Percentiles rank a stretch among this genome's conserved stretches.
Conservation (phyloP, 257 asterid species). For the Voacanga thouarsii region DNA sequence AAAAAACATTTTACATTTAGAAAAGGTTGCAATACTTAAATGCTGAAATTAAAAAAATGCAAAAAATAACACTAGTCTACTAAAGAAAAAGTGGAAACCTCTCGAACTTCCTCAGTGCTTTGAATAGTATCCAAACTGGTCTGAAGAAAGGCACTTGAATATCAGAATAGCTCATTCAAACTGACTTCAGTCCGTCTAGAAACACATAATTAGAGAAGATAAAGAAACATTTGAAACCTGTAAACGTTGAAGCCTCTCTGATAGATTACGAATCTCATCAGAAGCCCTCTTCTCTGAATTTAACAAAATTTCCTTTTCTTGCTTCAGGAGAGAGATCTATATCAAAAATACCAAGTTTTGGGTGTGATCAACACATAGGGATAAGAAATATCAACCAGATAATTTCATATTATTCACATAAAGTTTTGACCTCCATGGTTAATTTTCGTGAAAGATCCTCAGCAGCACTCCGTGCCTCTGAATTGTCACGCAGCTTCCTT, state of each 20-base stretch:
- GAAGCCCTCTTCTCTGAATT: conserved; percentile 91
- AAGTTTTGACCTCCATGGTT: conserved; percentile 63
- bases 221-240: conserved; percentile 43
- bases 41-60: conserved; percentile 5
- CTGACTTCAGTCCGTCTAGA: neutral
- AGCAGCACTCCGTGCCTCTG: conserved; percentile 59
- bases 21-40: neutral
- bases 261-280: conserved; percentile 74
- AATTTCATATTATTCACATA: neutral
- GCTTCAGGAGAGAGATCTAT: conserved; percentile 65
- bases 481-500: conserved; percentile 75
- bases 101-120: conserved; percentile 80
- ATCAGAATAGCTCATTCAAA: conserved; percentile 5
- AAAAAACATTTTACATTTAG: neutral
- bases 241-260: conserved; percentile 81
- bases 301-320: conserved; percentile 65
- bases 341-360: conserved; percentile 5
- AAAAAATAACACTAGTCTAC: conserved; percentile 7
- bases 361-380: neutral
- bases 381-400: conserved; percentile 1
- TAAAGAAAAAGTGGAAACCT: conserved; percentile 42
- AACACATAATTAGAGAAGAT: neutral
- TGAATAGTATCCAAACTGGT: conserved; percentile 83
- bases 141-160: conserved; percentile 36
- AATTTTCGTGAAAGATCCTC: conserved; percentile 66